phyloP scores from a whole-genome alignment of 2,329 filamentous ascomycete species.

The Chaetomiaceae sp. region DNA sequence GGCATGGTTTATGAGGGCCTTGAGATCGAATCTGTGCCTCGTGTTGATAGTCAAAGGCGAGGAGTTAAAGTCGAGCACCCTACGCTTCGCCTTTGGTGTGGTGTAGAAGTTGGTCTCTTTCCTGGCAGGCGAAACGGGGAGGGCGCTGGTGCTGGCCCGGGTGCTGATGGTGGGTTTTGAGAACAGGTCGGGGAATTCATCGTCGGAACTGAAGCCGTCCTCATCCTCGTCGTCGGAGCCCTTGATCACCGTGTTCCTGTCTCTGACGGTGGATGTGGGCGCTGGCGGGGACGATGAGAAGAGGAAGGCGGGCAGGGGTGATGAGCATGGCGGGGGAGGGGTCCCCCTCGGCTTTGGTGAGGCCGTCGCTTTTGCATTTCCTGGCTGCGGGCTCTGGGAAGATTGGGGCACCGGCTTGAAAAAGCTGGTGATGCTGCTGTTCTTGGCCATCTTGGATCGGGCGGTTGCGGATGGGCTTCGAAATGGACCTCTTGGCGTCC shows the following conservation, averaged over 20 bases:
- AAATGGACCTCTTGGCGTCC: too few species aligned
- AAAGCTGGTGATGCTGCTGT: slow-evolving; percentile 37
- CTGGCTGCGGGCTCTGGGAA: slow-evolving; percentile 11
- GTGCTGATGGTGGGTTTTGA: slow-evolving; percentile 9
- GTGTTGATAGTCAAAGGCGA: slow-evolving; percentile 49
- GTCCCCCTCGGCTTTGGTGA: slow-evolving; percentile 10
- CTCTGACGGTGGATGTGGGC: slow-evolving; percentile 28
- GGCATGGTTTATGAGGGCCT: slow-evolving; percentile 56
- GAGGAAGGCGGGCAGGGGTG: slow-evolving; percentile 9
- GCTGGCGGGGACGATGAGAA: slow-evolving; percentile 23
- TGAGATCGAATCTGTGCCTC: slow-evolving; percentile 61
- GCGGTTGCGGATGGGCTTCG: too few species aligned
- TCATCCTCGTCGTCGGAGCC: slow-evolving; percentile 70
- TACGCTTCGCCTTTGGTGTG: slow-evolving; percentile 45
- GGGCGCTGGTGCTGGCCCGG: not conserved
- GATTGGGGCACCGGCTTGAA: slow-evolving; percentile 32
- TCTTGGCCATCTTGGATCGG: slow-evolving; percentile 23
- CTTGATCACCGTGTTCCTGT: slow-evolving; percentile 56
- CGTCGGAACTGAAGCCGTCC: slow-evolving; percentile 53
- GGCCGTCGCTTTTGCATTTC: not conserved
- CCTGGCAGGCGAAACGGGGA: slow-evolving; percentile 5
- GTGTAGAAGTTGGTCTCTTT: slow-evolving; percentile 27
- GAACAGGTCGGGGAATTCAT: slow-evolving; percentile 38
- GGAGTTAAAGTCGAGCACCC: slow-evolving; percentile 36
- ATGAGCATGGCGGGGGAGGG: slow-evolving; percentile 7